phyloP scores from a whole-genome alignment of 495 filamentous ascomycete genomes.

The Saxophila tyrrhenica region DNA sequence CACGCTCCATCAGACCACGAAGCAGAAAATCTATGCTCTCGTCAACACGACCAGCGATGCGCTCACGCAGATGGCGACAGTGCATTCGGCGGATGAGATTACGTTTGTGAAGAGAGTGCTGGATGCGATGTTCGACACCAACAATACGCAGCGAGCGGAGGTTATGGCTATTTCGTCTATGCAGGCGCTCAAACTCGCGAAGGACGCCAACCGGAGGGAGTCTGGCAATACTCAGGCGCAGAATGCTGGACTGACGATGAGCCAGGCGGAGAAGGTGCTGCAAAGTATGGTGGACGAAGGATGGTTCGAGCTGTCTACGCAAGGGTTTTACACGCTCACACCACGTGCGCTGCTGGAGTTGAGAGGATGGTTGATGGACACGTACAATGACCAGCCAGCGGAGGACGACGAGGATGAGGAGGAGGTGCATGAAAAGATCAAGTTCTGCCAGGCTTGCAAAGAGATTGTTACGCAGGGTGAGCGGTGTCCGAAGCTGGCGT shows the following conservation, averaged over 20 bases:
- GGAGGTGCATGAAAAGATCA: conserved; percentile 48
- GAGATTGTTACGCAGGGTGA: conserved; percentile 85
- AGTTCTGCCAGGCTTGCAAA: conserved; percentile 78
- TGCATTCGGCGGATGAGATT: conserved; percentile 71
- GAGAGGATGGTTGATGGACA: conserved; percentile 63
- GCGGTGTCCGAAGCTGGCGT: conserved; percentile 61
- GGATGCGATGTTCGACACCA: conserved; percentile 81
- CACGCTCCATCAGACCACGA: conserved; percentile 48
- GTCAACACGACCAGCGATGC: conserved; percentile 83
- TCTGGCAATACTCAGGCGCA: conserved; percentile 26
- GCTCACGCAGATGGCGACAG: conserved; percentile 77
- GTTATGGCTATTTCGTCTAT: conserved; percentile 67
- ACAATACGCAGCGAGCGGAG: conserved; percentile 66
- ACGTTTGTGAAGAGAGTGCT: conserved; percentile 78
- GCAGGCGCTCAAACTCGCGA: conserved; percentile 57
- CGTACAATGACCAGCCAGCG: conserved; percentile 64
- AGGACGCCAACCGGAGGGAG: conserved; percentile 28
- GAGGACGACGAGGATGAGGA: conserved; percentile 40
- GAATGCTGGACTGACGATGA: conserved; percentile 53
- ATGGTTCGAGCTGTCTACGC: conserved; percentile 66
- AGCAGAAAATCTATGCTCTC: conserved; percentile 50
- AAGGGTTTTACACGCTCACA: conserved; percentile 62
- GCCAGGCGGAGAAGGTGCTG: conserved; percentile 64
- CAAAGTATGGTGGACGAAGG: conserved; percentile 60
- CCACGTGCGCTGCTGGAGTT: conserved; percentile 77